Evolutionary conservation across 2,329 filamentous ascomycete genomes (phyloP), one percentile per base, ranked within the genome.

Genomic region (Fusarium temperatum): DNA sequence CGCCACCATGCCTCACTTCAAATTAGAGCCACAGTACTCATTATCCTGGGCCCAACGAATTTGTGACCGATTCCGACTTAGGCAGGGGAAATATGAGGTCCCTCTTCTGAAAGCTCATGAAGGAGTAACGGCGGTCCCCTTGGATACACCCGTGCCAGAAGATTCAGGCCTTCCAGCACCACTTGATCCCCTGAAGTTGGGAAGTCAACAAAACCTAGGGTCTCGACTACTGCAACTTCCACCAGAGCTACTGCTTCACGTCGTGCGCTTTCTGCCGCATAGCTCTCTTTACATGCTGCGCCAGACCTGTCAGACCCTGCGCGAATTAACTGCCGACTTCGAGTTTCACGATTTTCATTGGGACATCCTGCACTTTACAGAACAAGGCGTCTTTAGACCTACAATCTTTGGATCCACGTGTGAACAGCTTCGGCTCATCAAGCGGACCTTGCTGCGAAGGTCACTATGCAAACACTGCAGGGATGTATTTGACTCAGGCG

Each of bases 251-350:
- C 2, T 70, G 8, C 2, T 70, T 12, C 7, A 30, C 6, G 3
- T 24, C 10, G 26, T 64, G 5, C 11, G 6, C 0, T 12, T 14
- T 28, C 8, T 70, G 3, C 18, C 32, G 2, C 4, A 24, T 8
- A 47, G 39, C 13, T 56, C 66, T 10, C 8, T 70, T 3, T 70
- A 70, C 5, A 65, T 70, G 53, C 4, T 60, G 1, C 44, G 39
- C 3, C 66, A 70, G 47, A 70, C 60, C 3, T 70, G 54, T 20
- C 48, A n/a, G 10, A 5, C 1, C 5, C 15, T 70, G 2, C 54
- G 39, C 0, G 5, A 24, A 10, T 15, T 60, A 5, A 3, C 8
- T 5, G 20, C 45, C 4, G 36, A 50, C 13, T 3, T 10, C 6
- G 2, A 39, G 1, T 42, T 69, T 18, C 2, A 50, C 0, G 6